Evolutionary conservation across 225 moss, liverwort and hornwort genomes (phyloP), one percentile per base, ranked within the genome.

Genomic region (Marchantia polymorpha): DNA sequence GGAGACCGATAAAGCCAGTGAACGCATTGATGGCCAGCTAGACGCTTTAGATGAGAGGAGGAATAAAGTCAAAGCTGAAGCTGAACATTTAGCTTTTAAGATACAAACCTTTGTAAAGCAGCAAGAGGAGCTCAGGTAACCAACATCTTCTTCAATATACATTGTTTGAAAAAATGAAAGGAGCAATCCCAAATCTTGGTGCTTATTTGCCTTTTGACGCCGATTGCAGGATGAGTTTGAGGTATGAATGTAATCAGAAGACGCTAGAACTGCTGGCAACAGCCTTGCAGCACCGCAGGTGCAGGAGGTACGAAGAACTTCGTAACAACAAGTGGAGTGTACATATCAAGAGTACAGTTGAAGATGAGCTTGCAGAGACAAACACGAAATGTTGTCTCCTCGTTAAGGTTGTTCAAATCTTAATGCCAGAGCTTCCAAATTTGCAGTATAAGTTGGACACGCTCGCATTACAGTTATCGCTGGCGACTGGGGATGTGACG

Each of bases 211-310:
- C 56, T 56, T 13, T 26, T 27, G 67, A 26, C 16, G 51, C 54
- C 17, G 26, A 22, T 0, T 77, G 4, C 10, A 97, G 97, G 52
- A 20, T 80, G 25, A 83, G n/a, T 65, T 73, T 97, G 25, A 88
- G 71, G 29, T 80, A 83, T 25, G 80, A 75, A 29, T 69, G 65
- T 0, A 83, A 86, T 79, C 78, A 74, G 65, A 90, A 87, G 73
- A 82, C 87, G 27, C 81, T 60, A 31, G 84, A 87, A 69, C 88
- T 97, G 82, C 52, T 97, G 81, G 85, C 90, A 0, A 97, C 97
- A 4, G 80, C 93, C 10, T 86, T 93, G 79, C 90, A 92, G 20
- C 97, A 97, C 79, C 88, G 92, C 11, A 75, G 93, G 84, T 91
- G 59, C 13, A 92, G 75, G 11, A 86, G 90, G 46, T 83, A 93